A percentile compares a stretch with the other conserved stretches of the same genome.
Evolutionary conservation across 2,329 filamentous ascomycete species (phyloP).

Genomic region (Hypoxylon rubiginosum): DNA sequence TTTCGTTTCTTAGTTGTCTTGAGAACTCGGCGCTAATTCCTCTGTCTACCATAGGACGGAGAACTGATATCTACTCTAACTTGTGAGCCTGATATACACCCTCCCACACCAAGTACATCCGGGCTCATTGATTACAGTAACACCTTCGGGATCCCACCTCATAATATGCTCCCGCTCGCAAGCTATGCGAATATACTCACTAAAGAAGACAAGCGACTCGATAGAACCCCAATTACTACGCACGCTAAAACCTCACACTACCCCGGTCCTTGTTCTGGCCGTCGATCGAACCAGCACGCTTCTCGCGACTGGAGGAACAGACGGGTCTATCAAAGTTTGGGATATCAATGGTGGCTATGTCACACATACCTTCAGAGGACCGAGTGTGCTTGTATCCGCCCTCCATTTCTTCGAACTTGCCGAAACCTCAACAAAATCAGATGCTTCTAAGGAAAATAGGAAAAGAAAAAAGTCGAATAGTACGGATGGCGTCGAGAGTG

Average conservation of each 20-base stretch:
- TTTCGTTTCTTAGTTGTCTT: background rate
- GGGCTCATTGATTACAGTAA: conserved; percentile 68
- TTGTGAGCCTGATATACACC: conserved; percentile 58
- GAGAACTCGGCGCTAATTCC: conserved; percentile 14
- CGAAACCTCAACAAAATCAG: conserved; percentile 58
- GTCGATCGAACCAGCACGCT: conserved; percentile 90
- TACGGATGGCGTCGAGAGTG: conserved; percentile 57
- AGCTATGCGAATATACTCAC: conserved; percentile 90
- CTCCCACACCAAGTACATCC: conserved; percentile 6
- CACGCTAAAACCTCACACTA: conserved; percentile 89
- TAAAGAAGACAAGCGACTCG: conserved; percentile 70
- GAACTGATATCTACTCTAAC: conserved; percentile 83
- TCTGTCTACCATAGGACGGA: conserved; percentile 70
- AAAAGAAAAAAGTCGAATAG: conserved; percentile 61
- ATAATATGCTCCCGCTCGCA: conserved; percentile 95
- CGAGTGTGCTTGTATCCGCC: conserved; percentile 90
- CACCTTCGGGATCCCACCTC: conserved; percentile 88
- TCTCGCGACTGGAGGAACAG: conserved; percentile 91
- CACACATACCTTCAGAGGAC: conserved; percentile 95
- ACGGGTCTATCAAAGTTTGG: conserved; percentile 96
- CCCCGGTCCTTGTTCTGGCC: conserved; percentile 88
- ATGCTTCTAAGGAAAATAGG: conserved; percentile 57
- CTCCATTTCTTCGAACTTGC: conserved; percentile 90
- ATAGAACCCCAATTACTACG: conserved; percentile 78
- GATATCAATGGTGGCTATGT: conserved; percentile 91